Base-by-base conservation (phyloP, 202 grass and related monocot genomes). In the Eragrostis tef region DNA sequence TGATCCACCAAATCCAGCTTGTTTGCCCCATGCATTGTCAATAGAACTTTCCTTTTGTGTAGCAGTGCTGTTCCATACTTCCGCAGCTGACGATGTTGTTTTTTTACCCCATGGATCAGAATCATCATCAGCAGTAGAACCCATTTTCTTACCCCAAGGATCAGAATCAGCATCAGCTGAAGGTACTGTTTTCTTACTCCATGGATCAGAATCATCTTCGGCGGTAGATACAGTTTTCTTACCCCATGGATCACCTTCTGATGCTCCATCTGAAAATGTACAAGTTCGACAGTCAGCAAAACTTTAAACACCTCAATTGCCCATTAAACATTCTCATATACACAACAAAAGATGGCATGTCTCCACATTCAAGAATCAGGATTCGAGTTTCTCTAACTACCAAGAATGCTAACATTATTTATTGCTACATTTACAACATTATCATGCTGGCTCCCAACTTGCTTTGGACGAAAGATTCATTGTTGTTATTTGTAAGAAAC, bases 161-260 rank as follows among this genome's bases (percentile, higher is more conserved):
- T 86, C 84, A 50, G 82, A 34, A 31, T 60, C 53, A 68, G 7
- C 29, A 50, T 43, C 41, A 74, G 44, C 56, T 15, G 25, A 44
- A 41, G 80, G 42, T 76, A 24, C n/a, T 16, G 29, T 24, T 75
- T 71, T 83, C 56, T 52, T 83, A 78, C 73, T 47, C 83, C 83
- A 90, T 75, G 79, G 83, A 80, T 86, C 87, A 79, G 86, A 49
- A 26, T 73, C 75, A 66, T 17, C 45, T 47, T 64, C 64, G 71
- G 63, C 5, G 20, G 54, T 24, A 24, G 20, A 43, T 6, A 43
- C 31, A 31, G 52, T 71, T 82, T 84, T 91, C 62, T 81, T 91
- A 76, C 77, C 67, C 92, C 92, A 94, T 13, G 84, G 84, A 81
- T 94, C 92, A 86, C 6, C 78, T 36, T 89, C 84, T 79, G 78